Conservation (phyloP, 2,329 filamentous ascomycete genomes). For the Pseudonectria foliicola region DNA sequence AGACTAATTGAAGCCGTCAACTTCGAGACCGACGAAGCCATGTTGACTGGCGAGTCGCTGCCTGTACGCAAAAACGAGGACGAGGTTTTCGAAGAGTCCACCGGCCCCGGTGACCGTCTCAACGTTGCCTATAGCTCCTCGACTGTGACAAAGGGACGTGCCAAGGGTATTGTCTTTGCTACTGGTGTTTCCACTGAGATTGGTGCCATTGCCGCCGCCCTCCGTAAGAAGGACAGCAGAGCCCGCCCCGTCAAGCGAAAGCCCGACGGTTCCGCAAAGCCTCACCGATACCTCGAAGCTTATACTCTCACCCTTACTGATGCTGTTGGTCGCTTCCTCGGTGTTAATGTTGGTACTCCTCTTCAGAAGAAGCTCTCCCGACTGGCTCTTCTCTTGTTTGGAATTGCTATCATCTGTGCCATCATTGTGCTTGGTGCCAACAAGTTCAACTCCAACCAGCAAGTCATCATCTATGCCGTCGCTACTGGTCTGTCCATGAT, state of each 20-base stretch:
- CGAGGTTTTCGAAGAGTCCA: slow-evolving; percentile 34
- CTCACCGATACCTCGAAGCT: slow-evolving; percentile 43
- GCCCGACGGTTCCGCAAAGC: slow-evolving; percentile 44
- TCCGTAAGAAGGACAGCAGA: slow-evolving; percentile 42
- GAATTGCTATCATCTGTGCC: slow-evolving; percentile 59
- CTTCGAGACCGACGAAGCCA: slow-evolving; percentile 59
- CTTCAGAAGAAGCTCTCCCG: slow-evolving; percentile 62
- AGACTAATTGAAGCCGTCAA: slow-evolving; percentile 53
- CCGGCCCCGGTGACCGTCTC: slow-evolving; percentile 47
- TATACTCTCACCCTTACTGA: slow-evolving; percentile 46
- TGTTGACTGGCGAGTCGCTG: slow-evolving; percentile 57
- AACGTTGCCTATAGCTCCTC: slow-evolving; percentile 59
- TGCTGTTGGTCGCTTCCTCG: slow-evolving; percentile 55
- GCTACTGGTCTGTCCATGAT: slow-evolving; percentile 44
- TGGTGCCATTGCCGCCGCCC: slow-evolving; percentile 49
- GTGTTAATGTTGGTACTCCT: slow-evolving; percentile 62
- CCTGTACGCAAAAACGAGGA: slow-evolving; percentile 48
- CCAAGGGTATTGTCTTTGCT: slow-evolving; percentile 52
- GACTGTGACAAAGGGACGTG: slow-evolving; percentile 54
- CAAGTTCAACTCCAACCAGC: slow-evolving; percentile 42
- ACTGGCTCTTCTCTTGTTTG: slow-evolving; percentile 60
- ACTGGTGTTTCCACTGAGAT: slow-evolving; percentile 57
- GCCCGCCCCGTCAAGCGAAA: slow-evolving; percentile 44
- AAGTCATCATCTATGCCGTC: slow-evolving; percentile 53
- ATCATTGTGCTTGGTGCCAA: slow-evolving; percentile 64